Evolutionary conservation across 148 eudicot genomes (phyloP).

Genomic region (Suaeda aralocaspica): DNA sequence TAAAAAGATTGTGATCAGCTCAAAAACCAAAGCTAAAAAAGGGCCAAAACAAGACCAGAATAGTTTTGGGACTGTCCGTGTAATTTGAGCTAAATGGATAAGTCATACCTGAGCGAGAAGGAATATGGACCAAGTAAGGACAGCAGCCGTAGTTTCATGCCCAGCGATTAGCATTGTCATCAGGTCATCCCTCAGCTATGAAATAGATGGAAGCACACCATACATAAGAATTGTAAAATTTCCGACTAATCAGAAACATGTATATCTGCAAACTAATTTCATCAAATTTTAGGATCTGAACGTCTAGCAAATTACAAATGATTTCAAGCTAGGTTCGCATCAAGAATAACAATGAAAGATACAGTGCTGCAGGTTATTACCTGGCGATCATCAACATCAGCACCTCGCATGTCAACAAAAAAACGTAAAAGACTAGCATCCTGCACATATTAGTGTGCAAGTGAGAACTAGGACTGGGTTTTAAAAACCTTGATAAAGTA

Average conservation of each 20-base stretch:
- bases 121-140: conserved; percentile 94
- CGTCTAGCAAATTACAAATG: not conserved
- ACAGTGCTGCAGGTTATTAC: conserved; percentile 35
- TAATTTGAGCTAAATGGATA: not conserved
- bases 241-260: not conserved
- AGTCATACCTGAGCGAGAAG: conserved; percentile 76
- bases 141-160: conserved; percentile 98
- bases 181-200: conserved; percentile 94
- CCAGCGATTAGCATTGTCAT: conserved; percentile 99
- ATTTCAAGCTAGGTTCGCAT: not conserved
- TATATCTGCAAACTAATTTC: not conserved
- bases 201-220: conserved; percentile 3
- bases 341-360: too few species aligned
- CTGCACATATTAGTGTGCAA: conserved; percentile 46
- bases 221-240: not conserved
- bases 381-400: conserved; percentile 95
- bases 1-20: conserved; percentile 18
- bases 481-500: not conserved
- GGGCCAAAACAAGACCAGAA: not conserved
- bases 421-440: conserved; percentile 97
- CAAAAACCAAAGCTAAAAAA: not conserved
- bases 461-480: not conserved
- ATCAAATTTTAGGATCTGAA: not conserved
- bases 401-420: conserved; percentile 97
- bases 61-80: not conserved